These are phyloP conservation scores for Hypoxylon perforatum DNA, from an alignment of 495 filamentous ascomycete genomes.

Conservation along the genomic window DNA sequence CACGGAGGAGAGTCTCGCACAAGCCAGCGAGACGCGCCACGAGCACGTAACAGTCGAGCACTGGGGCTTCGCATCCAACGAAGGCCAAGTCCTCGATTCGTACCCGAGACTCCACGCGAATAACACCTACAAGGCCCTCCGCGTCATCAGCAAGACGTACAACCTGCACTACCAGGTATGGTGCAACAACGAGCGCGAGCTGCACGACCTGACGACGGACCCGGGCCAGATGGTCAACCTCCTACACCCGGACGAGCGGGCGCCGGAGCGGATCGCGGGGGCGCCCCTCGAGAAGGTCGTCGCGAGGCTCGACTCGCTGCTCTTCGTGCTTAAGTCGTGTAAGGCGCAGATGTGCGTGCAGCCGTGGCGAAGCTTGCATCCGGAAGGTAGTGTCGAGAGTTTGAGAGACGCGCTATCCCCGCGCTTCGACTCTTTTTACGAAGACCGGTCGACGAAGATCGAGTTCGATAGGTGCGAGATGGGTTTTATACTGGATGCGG, in stretches of 20 bases:
- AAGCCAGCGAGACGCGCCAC: conserved; percentile 52
- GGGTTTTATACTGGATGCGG: conserved; percentile 69
- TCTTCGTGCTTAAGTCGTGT: conserved; percentile 74
- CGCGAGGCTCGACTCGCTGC: conserved; percentile 67
- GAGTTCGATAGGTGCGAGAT: conserved; percentile 67
- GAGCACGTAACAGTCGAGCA: conserved; percentile 76
- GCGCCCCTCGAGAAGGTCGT: conserved; percentile 57
- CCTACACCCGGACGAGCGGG: conserved; percentile 47
- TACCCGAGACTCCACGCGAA: conserved; percentile 50
- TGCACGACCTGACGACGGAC: conserved; percentile 72
- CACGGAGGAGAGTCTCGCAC: conserved; percentile 41
- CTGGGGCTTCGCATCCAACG: conserved; percentile 66
- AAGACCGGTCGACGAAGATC: conserved; percentile 56
- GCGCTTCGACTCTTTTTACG: conserved; percentile 69
- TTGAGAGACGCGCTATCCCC: conserved; percentile 58
- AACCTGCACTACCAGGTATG: conserved; percentile 73
- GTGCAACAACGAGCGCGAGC: conserved; percentile 72
- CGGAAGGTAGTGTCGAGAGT: conserved; percentile 55
- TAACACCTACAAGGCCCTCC: conserved; percentile 73
- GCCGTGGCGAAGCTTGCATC: conserved; percentile 71
- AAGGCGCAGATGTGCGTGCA: conserved; percentile 64
- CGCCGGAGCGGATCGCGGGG: conserved; percentile 52
- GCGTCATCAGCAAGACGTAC: conserved; percentile 64
- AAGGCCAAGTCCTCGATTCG: conserved; percentile 56
- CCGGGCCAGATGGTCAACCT: conserved; percentile 71